These are phyloP conservation scores for Dioscorea alata DNA, from an alignment of 106 monocot genomes.

Conservation along the genomic window DNA sequence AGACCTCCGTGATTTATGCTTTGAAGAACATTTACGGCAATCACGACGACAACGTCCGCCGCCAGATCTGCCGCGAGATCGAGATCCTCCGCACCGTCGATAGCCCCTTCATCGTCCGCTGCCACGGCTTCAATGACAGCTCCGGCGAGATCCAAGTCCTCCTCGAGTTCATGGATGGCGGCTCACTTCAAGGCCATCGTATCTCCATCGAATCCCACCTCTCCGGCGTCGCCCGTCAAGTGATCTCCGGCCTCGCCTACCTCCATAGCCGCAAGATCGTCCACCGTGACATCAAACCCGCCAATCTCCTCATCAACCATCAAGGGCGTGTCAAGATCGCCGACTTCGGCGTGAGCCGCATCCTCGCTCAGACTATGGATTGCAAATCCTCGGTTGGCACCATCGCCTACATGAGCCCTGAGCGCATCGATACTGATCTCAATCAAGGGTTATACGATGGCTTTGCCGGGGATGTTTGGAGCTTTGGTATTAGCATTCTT, in stretches of 20 bases:
- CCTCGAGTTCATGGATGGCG: slow-evolving; percentile 70
- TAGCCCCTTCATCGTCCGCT: slow-evolving; percentile 57
- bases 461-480: slow-evolving; percentile 89
- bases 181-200: slow-evolving; percentile 44
- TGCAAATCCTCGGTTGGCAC: slow-evolving; percentile 94
- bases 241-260: slow-evolving; percentile 68
- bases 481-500: slow-evolving; percentile 83
- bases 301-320: slow-evolving; percentile 73
- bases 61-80: slow-evolving; percentile 70
- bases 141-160: slow-evolving; percentile 74
- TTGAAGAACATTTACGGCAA: slow-evolving; percentile 65
- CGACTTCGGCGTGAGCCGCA: slow-evolving; percentile 87
- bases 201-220: slow-evolving; percentile 40
- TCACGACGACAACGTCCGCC: slow-evolving; percentile 53
- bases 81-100: slow-evolving; percentile 61
- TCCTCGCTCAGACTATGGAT: slow-evolving; percentile 88
- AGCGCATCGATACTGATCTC: slow-evolving; percentile 85
- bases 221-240: slow-evolving; percentile 55
- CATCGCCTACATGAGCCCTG: slow-evolving; percentile 95
- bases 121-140: slow-evolving; percentile 67
- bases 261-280: slow-evolving; percentile 76
- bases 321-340: slow-evolving; percentile 72
- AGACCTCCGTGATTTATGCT: slow-evolving; percentile 36
- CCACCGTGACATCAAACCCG: slow-evolving; percentile 94
- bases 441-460: slow-evolving; percentile 83